Conservation (phyloP, 805 yeast species). For the Nematodospora valgi region DNA sequence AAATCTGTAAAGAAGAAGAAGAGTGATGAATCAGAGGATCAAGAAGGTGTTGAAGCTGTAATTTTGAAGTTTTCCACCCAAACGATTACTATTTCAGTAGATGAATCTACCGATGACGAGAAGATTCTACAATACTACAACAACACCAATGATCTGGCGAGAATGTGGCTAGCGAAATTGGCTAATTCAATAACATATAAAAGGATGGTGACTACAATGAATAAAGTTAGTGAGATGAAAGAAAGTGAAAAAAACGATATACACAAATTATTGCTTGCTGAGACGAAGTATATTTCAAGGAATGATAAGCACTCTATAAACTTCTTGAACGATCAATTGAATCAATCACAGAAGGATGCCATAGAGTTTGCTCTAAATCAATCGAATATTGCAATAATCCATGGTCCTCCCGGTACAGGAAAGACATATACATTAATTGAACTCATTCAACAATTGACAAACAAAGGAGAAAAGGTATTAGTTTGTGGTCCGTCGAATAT, state of each 20-base stretch:
- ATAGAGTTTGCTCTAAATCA: conserved; percentile 56
- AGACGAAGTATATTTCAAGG: conserved; percentile 28
- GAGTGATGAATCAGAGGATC: conserved; percentile 14
- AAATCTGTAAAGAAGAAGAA: conserved; percentile 1
- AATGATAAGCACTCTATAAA: conserved; percentile 10
- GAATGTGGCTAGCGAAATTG: conserved; percentile 67
- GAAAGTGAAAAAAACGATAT: conserved; percentile 26
- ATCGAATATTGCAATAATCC: conserved; percentile 60
- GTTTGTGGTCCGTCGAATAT: conserved; percentile 95
- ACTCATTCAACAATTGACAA: conserved; percentile 66
- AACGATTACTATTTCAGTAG: conserved; percentile 57
- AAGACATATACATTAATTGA: conserved; percentile 83
- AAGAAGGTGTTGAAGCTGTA: conserved; percentile 54
- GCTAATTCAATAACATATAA: conserved; percentile 70
- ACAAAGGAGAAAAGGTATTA: conserved; percentile 50
- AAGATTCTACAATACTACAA: conserved; percentile 45
- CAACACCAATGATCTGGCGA: conserved; percentile 32
- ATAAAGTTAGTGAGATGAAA: conserved; percentile 54
- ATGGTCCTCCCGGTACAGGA: conserved; percentile 85
- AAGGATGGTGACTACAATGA: conserved; percentile 75
- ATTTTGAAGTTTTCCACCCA: conserved; percentile 51
- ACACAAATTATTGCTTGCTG: conserved; percentile 48
- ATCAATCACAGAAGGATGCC: conserved; percentile 71
- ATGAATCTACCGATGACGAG: conserved; percentile 46
- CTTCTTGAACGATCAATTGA: conserved; percentile 47